A percentile compares a stretch with the other conserved stretches of the same genome.
phyloP scores from a whole-genome alignment of 805 yeast species.

The Yamadazyma phyllophila region DNA sequence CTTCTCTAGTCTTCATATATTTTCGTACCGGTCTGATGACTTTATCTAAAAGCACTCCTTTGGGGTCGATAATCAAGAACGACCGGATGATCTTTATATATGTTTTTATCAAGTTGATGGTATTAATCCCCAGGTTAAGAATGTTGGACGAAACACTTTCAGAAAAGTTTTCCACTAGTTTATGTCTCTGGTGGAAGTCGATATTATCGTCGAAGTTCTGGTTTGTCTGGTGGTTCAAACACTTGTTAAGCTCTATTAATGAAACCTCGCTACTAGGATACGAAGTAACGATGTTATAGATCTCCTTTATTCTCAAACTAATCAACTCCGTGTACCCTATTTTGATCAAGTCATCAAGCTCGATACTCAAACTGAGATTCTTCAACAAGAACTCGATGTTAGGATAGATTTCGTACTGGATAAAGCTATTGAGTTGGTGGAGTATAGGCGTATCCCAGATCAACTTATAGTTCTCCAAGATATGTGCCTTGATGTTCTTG shows the following conservation, averaged over 20 bases:
- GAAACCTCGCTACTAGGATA: conserved; percentile 56
- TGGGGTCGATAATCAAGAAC: conserved; percentile 76
- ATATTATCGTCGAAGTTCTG: conserved; percentile 14
- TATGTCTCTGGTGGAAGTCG: conserved; percentile 46
- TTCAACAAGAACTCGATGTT: conserved; percentile 20
- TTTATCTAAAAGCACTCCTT: conserved; percentile 77
- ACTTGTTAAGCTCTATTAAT: conserved; percentile 54
- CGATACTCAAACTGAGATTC: conserved; percentile 17
- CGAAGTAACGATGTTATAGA: conserved; percentile 53
- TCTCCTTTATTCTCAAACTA: conserved; percentile 53
- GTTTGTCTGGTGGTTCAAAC: conserved; percentile 30
- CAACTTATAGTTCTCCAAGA: conserved; percentile 26
- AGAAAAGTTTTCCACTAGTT: conserved; percentile 51
- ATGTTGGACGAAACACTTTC: conserved; percentile 43
- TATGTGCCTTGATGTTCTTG: conserved; percentile 30
- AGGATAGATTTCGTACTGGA: conserved; percentile 38
- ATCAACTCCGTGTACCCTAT: conserved; percentile 40
- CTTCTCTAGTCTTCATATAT: conserved; percentile 69
- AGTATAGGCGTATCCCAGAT: conserved; percentile 42
- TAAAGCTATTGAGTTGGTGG: conserved; percentile 33
- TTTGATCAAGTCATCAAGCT: conserved; percentile 26
- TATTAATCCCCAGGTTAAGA: conserved; percentile 79
- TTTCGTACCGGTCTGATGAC: conserved; percentile 74
- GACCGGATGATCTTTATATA: conserved; percentile 72
- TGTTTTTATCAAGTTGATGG: conserved; percentile 64